Conservation (phyloP, 2,329 filamentous ascomycete genomes). For the Elsinoe arachidis region DNA sequence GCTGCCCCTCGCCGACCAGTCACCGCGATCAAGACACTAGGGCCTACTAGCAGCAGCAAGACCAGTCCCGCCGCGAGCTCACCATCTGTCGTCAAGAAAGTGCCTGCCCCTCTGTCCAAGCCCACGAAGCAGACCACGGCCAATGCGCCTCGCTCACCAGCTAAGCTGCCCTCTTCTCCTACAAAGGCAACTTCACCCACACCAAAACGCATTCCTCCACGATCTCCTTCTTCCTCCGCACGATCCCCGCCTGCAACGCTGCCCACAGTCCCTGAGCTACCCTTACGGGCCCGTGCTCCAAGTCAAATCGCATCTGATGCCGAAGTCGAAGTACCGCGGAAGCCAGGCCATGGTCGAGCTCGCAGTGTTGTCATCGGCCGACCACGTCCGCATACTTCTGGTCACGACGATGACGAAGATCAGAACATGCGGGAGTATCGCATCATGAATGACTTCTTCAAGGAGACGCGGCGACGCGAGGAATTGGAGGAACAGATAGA, state of each 20-base stretch:
- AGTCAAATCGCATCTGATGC: constrained; percentile 14
- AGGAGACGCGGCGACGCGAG: constrained; percentile 15
- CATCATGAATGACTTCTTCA: constrained; percentile 18
- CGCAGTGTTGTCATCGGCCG: constrained; percentile 14
- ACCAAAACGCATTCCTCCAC: not conserved
- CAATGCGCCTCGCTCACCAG: not conserved
- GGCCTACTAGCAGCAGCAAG: not conserved
- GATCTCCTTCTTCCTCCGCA: not conserved
- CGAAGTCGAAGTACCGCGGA: constrained; percentile 14
- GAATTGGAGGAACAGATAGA: constrained; percentile 14
- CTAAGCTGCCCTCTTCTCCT: not conserved
- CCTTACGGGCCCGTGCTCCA: not conserved
- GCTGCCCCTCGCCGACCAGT: constrained; percentile 8
- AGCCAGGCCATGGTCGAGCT: constrained; percentile 13
- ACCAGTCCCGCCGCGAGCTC: not conserved
- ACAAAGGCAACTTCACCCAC: not conserved
- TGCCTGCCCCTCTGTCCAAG: not conserved
- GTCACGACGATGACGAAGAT: constrained; percentile 15
- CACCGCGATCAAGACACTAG: not conserved
- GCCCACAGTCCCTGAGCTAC: constrained; percentile 8
- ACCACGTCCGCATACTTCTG: constrained; percentile 5
- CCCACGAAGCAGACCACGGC: not conserved
- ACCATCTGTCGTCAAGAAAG: not conserved
- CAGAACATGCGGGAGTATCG: constrained; percentile 15
- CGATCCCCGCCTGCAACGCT: constrained; percentile 3